A percentile compares a stretch with the other conserved stretches of the same genome.
Conservation (phyloP, 768 basidiomycete species). For the Chalciporus piperatus region DNA sequence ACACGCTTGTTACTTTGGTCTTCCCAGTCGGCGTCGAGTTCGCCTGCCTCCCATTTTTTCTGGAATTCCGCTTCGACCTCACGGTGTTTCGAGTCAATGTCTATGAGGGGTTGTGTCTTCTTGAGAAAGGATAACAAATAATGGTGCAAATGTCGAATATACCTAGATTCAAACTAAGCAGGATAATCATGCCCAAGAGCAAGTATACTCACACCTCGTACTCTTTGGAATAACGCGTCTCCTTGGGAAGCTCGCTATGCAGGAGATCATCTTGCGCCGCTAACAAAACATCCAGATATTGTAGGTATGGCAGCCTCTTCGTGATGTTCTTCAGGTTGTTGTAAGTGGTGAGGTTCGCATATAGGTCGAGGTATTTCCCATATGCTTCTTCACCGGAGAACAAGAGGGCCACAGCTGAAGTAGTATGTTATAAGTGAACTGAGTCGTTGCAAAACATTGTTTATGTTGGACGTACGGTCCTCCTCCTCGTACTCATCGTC, state of each 20-base stretch:
- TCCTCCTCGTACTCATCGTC: slow-evolving; percentile 77
- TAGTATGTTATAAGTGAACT: slow-evolving; percentile 7
- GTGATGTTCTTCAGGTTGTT: slow-evolving; percentile 85
- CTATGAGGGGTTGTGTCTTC: slow-evolving; percentile 78
- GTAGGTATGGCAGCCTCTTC: slow-evolving; percentile 85
- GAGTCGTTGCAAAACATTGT: neutral
- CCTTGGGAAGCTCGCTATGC: slow-evolving; percentile 68
- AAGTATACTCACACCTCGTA: slow-evolving; percentile 66
- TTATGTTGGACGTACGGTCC: slow-evolving; percentile 67
- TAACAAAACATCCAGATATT: slow-evolving; percentile 88
- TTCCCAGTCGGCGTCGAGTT: slow-evolving; percentile 73
- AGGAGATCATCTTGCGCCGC: slow-evolving; percentile 56
- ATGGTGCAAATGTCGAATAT: slow-evolving; percentile 75
- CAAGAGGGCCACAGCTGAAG: slow-evolving; percentile 68
- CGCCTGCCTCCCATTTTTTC: slow-evolving; percentile 73
- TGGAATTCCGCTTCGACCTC: slow-evolving; percentile 71
- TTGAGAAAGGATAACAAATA: slow-evolving; percentile 88
- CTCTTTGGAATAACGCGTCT: slow-evolving; percentile 66
- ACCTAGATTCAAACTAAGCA: slow-evolving; percentile 44
- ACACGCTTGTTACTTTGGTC: slow-evolving; percentile 40
- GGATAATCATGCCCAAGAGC: slow-evolving; percentile 3
- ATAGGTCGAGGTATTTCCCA: slow-evolving; percentile 92
- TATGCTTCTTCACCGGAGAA: slow-evolving; percentile 97
- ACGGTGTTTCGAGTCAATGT: slow-evolving; percentile 65
- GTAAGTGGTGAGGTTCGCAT: slow-evolving; percentile 83